Conservation (phyloP, 129 eudicot species). For the Ambrosia trifida region DNA sequence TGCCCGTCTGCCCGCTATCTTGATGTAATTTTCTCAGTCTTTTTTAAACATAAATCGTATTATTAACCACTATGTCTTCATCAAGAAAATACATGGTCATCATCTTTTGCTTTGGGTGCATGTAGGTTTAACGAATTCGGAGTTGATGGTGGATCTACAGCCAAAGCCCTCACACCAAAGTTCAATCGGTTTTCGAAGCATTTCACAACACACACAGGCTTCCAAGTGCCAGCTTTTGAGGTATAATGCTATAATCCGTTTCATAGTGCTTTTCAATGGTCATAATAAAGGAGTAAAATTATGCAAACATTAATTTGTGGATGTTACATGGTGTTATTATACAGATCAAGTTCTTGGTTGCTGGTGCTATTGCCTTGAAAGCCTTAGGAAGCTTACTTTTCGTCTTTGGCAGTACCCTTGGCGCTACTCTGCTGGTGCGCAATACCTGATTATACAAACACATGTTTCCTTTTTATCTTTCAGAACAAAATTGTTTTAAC, state of each 20-base stretch:
- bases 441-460: background rate
- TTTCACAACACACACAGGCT: constrained; percentile 59
- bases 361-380: constrained; percentile 65
- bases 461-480: background rate
- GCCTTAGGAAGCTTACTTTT: constrained; percentile 77
- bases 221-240: constrained; percentile 62
- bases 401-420: constrained; percentile 69
- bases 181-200: constrained; percentile 60
- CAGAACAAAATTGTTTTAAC: background rate
- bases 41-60: too few species aligned
- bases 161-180: constrained; percentile 66
- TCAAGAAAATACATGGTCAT: background rate
- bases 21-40: too few species aligned
- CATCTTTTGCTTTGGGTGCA: background rate
- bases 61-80: background rate
- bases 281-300: too few species aligned
- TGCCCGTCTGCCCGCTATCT: too few species aligned
- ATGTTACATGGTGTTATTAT: constrained; percentile 13
- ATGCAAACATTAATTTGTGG: background rate
- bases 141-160: constrained; percentile 81
- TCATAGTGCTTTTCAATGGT: background rate
- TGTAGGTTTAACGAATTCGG: constrained; percentile 71
- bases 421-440: constrained; percentile 77
- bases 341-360: constrained; percentile 69
- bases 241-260: constrained; percentile 55